A percentile compares a stretch with the other conserved stretches of the same genome.
phyloP scores from a whole-genome alignment of 2,329 filamentous ascomycete genomes.

The Ceratocystis alfenasii region DNA sequence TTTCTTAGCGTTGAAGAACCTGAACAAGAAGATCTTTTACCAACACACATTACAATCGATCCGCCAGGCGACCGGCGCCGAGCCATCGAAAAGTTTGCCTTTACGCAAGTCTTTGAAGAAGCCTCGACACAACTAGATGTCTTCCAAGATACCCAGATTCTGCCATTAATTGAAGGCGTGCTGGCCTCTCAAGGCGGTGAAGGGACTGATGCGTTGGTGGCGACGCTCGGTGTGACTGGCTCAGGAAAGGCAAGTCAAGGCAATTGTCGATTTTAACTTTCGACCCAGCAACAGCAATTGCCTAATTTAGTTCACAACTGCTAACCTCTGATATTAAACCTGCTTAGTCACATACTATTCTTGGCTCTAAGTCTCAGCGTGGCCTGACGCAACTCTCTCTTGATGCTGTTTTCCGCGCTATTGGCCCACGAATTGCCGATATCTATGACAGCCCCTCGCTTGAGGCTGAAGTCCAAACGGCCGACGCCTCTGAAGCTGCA shows the following conservation, averaged over 20 bases:
- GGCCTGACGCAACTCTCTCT: slow-evolving; percentile 86
- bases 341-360: slow-evolving; percentile 81
- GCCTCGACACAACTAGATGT: slow-evolving; percentile 72
- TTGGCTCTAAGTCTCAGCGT: slow-evolving; percentile 75
- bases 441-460: slow-evolving; percentile 45
- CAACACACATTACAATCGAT: slow-evolving; percentile 63
- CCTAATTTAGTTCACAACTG: not conserved
- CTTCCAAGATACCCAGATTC: slow-evolving; percentile 67
- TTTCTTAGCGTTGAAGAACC: slow-evolving; percentile 67
- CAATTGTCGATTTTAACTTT: not conserved
- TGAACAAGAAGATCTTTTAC: slow-evolving; percentile 28
- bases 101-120: slow-evolving; percentile 88
- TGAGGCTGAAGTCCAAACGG: slow-evolving; percentile 60
- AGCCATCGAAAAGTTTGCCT: slow-evolving; percentile 85
- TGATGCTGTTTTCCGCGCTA: slow-evolving; percentile 76
- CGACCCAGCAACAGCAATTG: not conserved
- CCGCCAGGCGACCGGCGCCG: slow-evolving; percentile 77
- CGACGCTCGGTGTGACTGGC: slow-evolving; percentile 85
- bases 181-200: slow-evolving; percentile 54
- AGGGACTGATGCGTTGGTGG: slow-evolving; percentile 77
- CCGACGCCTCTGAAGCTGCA: slow-evolving; percentile 70
- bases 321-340: not conserved
- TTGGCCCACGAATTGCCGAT: slow-evolving; percentile 60
- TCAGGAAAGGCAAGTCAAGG: slow-evolving; percentile 67
- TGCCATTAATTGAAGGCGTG: slow-evolving; percentile 68